Base-by-base conservation (phyloP, 108 stramenopile genomes). In the Bacterosira constricta region DNA sequence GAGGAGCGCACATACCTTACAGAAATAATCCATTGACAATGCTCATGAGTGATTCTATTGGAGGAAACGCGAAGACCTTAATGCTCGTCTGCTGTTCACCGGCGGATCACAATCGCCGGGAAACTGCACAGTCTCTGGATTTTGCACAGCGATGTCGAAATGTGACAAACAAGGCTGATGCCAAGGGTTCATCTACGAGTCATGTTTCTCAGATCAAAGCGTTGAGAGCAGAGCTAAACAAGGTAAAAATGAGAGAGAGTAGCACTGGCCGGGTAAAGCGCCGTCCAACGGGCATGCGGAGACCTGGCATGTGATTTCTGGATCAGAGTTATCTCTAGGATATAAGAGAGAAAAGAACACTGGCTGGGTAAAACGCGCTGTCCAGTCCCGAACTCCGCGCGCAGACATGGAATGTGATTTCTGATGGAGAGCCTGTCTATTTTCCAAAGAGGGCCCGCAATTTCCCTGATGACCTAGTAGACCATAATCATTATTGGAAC, bases 51-150 rank as follows among this genome's bases (percentile, higher is more conserved):
- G 88, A 89, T 61, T 80, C 70, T 27, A 77, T 92, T 42, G 86
- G 88, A 26, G 85, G 86, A 10, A 77, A 86, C 51, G 83, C 85
- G 49, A 92, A 92, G 80, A 86, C 91, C 26, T 81, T 92, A n/a
- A 92, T 92, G 88, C 75, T 92, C 39, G 81, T 92, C 15, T 75
- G 85, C 63, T 83, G 78, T 58, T 74, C 71, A n/a, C 95, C 95
- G 1, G 85, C 92, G 1, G 90, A 87, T 56, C 85, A 85, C 49
- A 92, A 89, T 75, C 49, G 57, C 27, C 53, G 54, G 39, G 95
- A 96, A 71, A 84, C 46, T 31, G 23, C 58, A 2, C 60, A 80
- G 17, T 76, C 77, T 4, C 51, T 85, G 26, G 72, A 82, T 47
- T 85, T 82, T 46, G 81, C 84, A 18, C 64, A 65, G 63, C 32